phyloP scores from a whole-genome alignment of 192 early-diverging fungal genomes.

The Dissophora globulifera region DNA sequence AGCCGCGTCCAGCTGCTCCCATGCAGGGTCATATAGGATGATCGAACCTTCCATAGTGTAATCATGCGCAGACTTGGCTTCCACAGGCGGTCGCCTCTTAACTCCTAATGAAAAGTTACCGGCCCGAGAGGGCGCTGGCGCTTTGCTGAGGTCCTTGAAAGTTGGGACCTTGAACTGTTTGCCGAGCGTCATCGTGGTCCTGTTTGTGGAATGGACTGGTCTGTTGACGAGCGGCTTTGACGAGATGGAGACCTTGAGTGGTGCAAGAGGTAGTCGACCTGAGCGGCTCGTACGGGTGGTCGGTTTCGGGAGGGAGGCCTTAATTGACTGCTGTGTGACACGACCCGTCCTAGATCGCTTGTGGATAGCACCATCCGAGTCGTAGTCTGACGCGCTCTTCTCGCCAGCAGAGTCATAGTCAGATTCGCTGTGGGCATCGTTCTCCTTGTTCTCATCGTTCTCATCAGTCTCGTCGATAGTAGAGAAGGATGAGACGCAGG shows the following conservation, averaged over 20 bases:
- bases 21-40: slow-evolving; percentile 82
- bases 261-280: slow-evolving; percentile 18
- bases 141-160: slow-evolving; percentile 38
- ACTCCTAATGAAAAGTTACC: slow-evolving; percentile 8
- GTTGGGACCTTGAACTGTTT: slow-evolving; percentile 55
- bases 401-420: slow-evolving; percentile 9
- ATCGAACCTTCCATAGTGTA: slow-evolving; percentile 86
- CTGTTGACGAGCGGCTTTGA: slow-evolving; percentile 26
- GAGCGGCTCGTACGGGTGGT: slow-evolving; percentile 30
- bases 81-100: slow-evolving; percentile 29
- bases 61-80: slow-evolving; percentile 79
- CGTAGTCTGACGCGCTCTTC: slow-evolving; percentile 28
- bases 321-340: slow-evolving; percentile 35
- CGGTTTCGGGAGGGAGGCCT: slow-evolving; percentile 14
- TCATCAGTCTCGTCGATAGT: not conserved
- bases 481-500: not conserved
- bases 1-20: slow-evolving; percentile 60
- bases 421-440: too few species aligned
- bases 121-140: slow-evolving; percentile 3
- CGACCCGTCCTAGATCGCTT: slow-evolving; percentile 32
- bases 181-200: slow-evolving; percentile 8
- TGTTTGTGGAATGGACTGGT: not conserved
- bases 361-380: slow-evolving; percentile 14
- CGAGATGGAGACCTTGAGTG: slow-evolving; percentile 36
- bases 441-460: slow-evolving; percentile 21